Conservation (phyloP, 352 stramenopile genomes). For the Pseudoperonospora humuli region DNA sequence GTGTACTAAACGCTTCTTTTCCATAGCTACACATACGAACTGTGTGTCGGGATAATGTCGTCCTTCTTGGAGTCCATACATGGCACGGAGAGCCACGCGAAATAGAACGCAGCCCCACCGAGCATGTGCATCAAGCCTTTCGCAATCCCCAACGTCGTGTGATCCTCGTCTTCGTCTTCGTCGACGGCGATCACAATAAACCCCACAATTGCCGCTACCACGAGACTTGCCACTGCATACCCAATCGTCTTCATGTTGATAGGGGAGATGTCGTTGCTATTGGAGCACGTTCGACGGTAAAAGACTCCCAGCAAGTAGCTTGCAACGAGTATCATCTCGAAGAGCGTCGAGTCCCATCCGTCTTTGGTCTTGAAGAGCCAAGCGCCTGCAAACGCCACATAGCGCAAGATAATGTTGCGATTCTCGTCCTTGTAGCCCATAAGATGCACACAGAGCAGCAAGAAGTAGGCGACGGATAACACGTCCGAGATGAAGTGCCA, state of each 20-base stretch:
- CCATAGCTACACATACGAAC: slow-evolving; percentile 40
- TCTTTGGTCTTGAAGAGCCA: slow-evolving; percentile 86
- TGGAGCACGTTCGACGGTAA: slow-evolving; percentile 46
- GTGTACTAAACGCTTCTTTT: background rate
- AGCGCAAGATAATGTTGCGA: slow-evolving; percentile 79
- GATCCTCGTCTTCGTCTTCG: slow-evolving; percentile 24
- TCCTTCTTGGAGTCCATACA: slow-evolving; percentile 82
- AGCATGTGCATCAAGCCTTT: slow-evolving; percentile 67
- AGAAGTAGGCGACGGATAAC: slow-evolving; percentile 78
- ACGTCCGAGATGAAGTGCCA: slow-evolving; percentile 87
- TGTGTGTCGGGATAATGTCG: slow-evolving; percentile 66
- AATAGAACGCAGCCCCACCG: slow-evolving; percentile 62
- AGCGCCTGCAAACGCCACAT: slow-evolving; percentile 69
- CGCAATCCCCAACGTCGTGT: slow-evolving; percentile 41
- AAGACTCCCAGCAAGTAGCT: slow-evolving; percentile 45
- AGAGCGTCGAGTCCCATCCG: slow-evolving; percentile 62
- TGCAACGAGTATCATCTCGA: slow-evolving; percentile 56
- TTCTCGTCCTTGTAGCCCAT: slow-evolving; percentile 80
- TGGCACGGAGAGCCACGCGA: slow-evolving; percentile 64
- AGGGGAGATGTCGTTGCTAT: slow-evolving; percentile 38
- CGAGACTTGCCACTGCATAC: slow-evolving; percentile 38
- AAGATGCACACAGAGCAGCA: slow-evolving; percentile 78
- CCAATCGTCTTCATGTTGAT: slow-evolving; percentile 49
- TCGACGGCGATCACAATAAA: slow-evolving; percentile 43
- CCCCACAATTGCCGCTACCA: slow-evolving; percentile 33